These are phyloP conservation scores for Balakata baccata DNA, from an alignment of 345 rosid species.

Conservation along the genomic window DNA sequence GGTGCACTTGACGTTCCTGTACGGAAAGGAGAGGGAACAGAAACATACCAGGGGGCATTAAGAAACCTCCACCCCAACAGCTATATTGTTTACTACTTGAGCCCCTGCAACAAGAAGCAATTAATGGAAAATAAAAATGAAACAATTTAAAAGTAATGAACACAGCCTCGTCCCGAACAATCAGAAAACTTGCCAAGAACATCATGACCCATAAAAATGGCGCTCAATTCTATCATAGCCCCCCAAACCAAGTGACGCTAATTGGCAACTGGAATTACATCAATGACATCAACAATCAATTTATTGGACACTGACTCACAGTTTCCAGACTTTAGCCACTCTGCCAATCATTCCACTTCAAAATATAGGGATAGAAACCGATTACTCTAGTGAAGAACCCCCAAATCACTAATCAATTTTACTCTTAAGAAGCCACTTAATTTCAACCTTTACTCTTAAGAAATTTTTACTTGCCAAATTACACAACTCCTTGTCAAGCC, in stretches of 20 bases:
- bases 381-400: no score
- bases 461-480: background rate
- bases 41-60: constrained; percentile 19
- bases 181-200: background rate
- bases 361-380: no score
- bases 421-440: no score
- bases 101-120: constrained; percentile 35
- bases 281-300: background rate
- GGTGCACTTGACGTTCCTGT: background rate
- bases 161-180: background rate
- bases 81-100: constrained; percentile 12
- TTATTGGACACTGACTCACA: background rate
- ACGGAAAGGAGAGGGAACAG: background rate
- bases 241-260: background rate
- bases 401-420: no score
- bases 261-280: background rate
- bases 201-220: background rate
- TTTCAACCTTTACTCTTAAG: background rate
- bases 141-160: constrained; percentile 11
- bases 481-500: background rate
- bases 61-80: constrained; percentile 14
- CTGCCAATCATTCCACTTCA: no score
- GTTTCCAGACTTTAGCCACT: background rate
- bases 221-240: background rate
- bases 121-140: background rate